Base-by-base conservation (phyloP, 257 asterid species). In the Prunella vulgaris region DNA sequence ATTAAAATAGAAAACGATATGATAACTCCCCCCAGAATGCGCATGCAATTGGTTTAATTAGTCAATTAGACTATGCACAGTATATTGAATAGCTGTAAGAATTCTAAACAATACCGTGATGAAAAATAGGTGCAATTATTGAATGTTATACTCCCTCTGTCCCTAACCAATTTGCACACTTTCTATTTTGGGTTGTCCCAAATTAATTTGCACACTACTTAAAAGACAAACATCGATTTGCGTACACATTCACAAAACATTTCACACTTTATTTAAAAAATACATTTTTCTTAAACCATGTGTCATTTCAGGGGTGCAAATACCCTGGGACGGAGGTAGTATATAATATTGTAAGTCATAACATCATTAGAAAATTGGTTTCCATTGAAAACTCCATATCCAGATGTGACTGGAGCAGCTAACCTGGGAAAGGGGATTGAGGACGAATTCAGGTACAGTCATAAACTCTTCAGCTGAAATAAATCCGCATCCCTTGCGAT, bases 341-440 rank as follows among this genome's bases (percentile, higher is more conserved):
- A n/a, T n/a, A n/a, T n/a, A n/a, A n/a, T n/a, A n/a, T n/a, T n/a
- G n/a, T n/a, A n/a, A n/a, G n/a, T 49, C 70, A 61, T 17, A 60
- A 48, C 10, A 32, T 12, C 5, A 24, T 2, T 22, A 21, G 10
- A 48, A 14, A 13, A 12, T 28, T 28, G 5, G 32, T 20, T 20
- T 21, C 22, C 9, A 0, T n/a, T n/a, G 66, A 38, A 18, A 37
- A 72, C 42, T 53, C 32, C 42, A 64, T 37, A 52, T 12, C 32
- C 59, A 18, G 35, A 64, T 72, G 22, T 57, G 42, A 40, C 66
- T 32, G 21, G 38, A 61, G 8, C 5, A 4, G 62, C 21, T 22
- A 58, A 83, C 89, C 87, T 82, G 85, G 35, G 87, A 84, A 25
- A 84, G 90, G 46, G 87, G 85, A 74, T 78, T 84, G 76, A 80